These are phyloP conservation scores for Paecilomyces sp. DNA, from an alignment of 2,329 filamentous ascomycete species.

Conservation along the genomic window DNA sequence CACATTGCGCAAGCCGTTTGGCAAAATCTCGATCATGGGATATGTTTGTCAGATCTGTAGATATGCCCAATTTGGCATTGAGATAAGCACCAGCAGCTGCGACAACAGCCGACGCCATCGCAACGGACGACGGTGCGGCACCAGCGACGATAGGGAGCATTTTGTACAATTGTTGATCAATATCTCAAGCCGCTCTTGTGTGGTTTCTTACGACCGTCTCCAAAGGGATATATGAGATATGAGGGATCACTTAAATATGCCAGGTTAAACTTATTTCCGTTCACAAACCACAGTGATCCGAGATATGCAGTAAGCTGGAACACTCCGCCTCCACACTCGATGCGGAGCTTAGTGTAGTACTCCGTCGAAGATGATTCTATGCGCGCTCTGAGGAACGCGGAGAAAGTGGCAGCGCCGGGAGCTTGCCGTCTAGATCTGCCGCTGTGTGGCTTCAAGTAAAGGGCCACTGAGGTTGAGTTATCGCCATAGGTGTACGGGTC, in stretches of 20 bases:
- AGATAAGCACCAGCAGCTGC: constrained; percentile 33
- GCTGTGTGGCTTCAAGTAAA: background rate
- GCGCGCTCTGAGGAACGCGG: background rate
- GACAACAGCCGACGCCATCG: constrained; percentile 27
- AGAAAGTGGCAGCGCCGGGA: background rate
- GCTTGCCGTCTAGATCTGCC: background rate
- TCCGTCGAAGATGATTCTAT: background rate
- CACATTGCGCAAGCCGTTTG: constrained; percentile 27
- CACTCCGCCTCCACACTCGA: background rate
- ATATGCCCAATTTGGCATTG: constrained; percentile 37
- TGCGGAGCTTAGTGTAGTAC: background rate
- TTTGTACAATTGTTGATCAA: background rate
- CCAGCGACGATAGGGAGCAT: background rate
- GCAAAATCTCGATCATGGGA: constrained; percentile 24
- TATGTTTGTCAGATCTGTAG: constrained; percentile 31
- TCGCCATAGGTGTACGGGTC: background rate
- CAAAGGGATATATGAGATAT: background rate
- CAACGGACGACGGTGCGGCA: constrained; percentile 15
- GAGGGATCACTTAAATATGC: background rate
- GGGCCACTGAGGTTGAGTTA: background rate
- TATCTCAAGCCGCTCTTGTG: background rate
- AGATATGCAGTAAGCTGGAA: background rate
- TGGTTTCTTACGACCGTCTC: background rate
- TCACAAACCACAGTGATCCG: background rate
- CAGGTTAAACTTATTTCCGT: background rate